Conservation (phyloP, 306 rosid species). For the Cicer arietinum region DNA sequence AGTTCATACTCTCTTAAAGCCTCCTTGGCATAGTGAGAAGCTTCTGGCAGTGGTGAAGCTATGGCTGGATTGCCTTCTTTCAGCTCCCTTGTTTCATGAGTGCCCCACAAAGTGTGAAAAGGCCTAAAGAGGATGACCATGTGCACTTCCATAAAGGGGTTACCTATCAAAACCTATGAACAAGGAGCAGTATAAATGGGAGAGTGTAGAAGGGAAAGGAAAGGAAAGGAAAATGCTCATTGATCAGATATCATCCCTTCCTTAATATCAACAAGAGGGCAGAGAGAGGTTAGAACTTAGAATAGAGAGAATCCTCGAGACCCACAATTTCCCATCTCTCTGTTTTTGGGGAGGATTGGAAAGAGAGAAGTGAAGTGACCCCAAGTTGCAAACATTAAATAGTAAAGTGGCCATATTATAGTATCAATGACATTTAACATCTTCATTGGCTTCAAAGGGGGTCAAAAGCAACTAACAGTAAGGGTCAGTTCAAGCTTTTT, state of each 20-base stretch:
- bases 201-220: not conserved
- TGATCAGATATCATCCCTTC: constrained; percentile 12
- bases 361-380: not conserved
- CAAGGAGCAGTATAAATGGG: not conserved
- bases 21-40: not conserved
- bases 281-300: not conserved
- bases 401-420: not conserved
- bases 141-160: not conserved
- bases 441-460: not conserved
- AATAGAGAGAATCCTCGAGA: not conserved
- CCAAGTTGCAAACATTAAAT: not conserved
- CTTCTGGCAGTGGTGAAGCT: not conserved
- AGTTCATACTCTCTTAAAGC: not conserved
- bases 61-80: not conserved
- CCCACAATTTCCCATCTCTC: constrained; percentile 9
- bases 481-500: not conserved
- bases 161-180: not conserved
- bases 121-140: not conserved
- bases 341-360: not conserved
- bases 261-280: not conserved
- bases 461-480: not conserved
- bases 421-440: not conserved
- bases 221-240: not conserved
- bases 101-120: not conserved
- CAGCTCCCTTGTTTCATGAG: constrained; percentile 1